phyloP scores from a whole-genome alignment of 225 moss, liverwort and hornwort species.

The Polytrichum formosum region DNA sequence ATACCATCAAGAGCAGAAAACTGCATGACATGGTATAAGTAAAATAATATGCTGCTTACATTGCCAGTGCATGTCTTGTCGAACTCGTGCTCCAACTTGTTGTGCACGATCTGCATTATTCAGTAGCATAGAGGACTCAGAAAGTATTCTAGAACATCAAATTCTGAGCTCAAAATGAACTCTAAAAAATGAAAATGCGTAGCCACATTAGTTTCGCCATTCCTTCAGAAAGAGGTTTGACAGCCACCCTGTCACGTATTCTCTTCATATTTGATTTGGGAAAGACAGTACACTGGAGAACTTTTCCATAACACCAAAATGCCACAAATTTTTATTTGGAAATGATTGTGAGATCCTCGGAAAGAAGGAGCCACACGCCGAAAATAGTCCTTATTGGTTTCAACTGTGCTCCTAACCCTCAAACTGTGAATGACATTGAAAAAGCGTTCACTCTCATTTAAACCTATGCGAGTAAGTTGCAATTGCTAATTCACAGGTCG shows the following conservation, averaged over 20 bases:
- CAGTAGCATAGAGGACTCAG: not conserved
- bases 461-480: not conserved
- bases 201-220: not conserved
- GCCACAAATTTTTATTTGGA: too few relatives aligned
- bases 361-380: too few relatives aligned
- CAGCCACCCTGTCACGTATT: too few relatives aligned
- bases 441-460: not conserved
- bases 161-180: not conserved
- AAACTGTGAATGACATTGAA: not conserved
- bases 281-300: not conserved
- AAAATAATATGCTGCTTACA: conserved; percentile 29
- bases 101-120: conserved; percentile 40
- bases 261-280: not conserved
- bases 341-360: too few relatives aligned
- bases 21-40: not conserved
- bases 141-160: not conserved
- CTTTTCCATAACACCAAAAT: not conserved
- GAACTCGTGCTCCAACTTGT: conserved; percentile 55
- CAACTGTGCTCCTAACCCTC: not conserved
- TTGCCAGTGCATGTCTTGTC: conserved; percentile 35
- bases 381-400: too few relatives aligned
- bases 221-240: not conserved
- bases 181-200: not conserved
- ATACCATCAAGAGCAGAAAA: conserved; percentile 1
- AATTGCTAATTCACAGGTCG: not conserved